A percentile compares a stretch with the other conserved stretches of the same genome.
Evolutionary conservation across 768 basidiomycete species (phyloP).

Genomic region (Udeniomyces megalosporus): DNA sequence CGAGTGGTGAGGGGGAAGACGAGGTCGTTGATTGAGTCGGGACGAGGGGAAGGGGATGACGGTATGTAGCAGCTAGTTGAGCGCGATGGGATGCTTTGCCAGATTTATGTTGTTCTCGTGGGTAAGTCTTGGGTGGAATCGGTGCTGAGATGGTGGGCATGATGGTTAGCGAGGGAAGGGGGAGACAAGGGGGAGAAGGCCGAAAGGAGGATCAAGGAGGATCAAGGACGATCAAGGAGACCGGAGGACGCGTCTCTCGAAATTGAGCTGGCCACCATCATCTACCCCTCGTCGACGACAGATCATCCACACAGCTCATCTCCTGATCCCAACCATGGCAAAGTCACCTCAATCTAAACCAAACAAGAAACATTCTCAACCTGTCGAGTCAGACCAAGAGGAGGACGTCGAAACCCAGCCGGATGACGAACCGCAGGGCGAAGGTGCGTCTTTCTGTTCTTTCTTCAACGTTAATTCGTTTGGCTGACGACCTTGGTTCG

Average conservation of each 20-base stretch:
- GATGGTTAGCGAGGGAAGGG: neutral
- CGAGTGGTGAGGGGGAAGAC: neutral
- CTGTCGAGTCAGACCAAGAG: too few species aligned
- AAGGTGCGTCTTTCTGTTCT: too few species aligned
- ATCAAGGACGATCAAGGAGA: too few species aligned
- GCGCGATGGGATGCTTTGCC: neutral
- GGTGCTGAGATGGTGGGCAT: neutral
- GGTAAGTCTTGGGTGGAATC: neutral
- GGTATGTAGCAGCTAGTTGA: neutral
- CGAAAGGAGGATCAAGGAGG: too few species aligned
- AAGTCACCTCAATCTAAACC: too few species aligned
- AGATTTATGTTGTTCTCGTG: neutral
- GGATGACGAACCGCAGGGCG: too few species aligned
- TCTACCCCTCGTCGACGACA: neutral
- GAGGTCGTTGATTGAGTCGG: neutral
- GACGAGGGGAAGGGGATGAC: slow-evolving; percentile 2
- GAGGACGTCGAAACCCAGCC: too few species aligned
- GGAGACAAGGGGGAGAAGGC: neutral
- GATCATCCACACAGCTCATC: neutral
- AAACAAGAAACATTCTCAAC: too few species aligned
- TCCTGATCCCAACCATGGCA: too few species aligned
- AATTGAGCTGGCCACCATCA: neutral
- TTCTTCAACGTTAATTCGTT: too few species aligned
- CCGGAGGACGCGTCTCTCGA: neutral
- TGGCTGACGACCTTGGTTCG: too few species aligned